phyloP scores from a whole-genome alignment of 495 filamentous ascomycete species.

The Neurospora sp. region DNA sequence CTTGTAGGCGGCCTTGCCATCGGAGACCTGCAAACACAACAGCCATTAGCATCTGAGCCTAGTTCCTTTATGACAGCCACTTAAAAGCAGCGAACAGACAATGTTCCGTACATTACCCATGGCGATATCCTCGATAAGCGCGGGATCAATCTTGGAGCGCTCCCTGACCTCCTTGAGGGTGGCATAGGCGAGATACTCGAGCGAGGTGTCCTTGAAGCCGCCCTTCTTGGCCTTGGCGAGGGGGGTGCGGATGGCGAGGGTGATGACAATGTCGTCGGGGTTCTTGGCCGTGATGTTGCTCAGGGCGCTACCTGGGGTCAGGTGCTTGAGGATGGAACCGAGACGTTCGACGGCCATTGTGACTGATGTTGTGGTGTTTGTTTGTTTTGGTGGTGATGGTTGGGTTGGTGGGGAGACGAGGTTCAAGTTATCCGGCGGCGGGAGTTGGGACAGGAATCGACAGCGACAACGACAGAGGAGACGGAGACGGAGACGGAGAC shows the following conservation, averaged over 20 bases:
- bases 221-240: constrained; percentile 72
- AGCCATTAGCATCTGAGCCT: not conserved
- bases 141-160: constrained; percentile 69
- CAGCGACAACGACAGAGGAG: too few species aligned
- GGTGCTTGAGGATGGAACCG: constrained; percentile 76
- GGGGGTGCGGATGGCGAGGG: constrained; percentile 67
- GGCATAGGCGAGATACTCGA: constrained; percentile 76
- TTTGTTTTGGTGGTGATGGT: not conserved
- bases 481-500: too few species aligned
- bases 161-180: constrained; percentile 65
- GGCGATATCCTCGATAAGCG: constrained; percentile 82
- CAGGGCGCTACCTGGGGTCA: constrained; percentile 61
- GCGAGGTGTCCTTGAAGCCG: constrained; percentile 87
- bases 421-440: not conserved
- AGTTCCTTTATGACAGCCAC: not conserved
- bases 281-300: constrained; percentile 75
- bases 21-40: constrained; percentile 53
- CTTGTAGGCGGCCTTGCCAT: constrained; percentile 82
- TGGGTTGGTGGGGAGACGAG: not conserved
- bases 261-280: constrained; percentile 93
- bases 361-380: constrained; percentile 14
- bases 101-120: constrained; percentile 67
- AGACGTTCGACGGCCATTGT: constrained; percentile 79
- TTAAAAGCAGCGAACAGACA: not conserved
- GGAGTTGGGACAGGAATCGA: not conserved